A percentile compares a stretch with the other conserved stretches of the same genome.
Conservation (phyloP, 306 rosid species). For the Begonia fuchsioides region DNA sequence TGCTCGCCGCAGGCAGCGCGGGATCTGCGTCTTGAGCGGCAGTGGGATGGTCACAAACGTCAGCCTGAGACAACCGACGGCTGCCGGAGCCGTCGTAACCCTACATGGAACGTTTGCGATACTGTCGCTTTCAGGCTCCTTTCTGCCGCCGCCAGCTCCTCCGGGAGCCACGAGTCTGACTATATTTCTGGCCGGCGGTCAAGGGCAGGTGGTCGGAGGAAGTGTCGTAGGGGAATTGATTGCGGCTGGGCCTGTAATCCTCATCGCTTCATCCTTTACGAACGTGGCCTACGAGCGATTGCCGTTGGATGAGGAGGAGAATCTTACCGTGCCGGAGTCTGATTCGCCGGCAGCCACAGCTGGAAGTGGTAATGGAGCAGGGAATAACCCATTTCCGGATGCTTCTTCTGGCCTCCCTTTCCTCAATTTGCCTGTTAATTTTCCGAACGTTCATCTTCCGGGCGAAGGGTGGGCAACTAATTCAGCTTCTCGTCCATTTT, state of each 20-base stretch:
- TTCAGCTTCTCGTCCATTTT: not conserved
- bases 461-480: not conserved
- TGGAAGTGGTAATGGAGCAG: not conserved
- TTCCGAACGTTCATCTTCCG: constrained; percentile 12
- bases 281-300: constrained; percentile 13
- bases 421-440: constrained; percentile 9
- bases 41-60: constrained; percentile 9
- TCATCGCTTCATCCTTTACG: constrained; percentile 12
- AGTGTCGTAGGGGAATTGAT: constrained; percentile 9
- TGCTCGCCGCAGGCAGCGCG: constrained; percentile 11
- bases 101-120: constrained; percentile 17
- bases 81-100: constrained; percentile 6
- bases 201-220: constrained; percentile 14
- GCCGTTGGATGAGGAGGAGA: constrained; percentile 12
- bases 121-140: constrained; percentile 10
- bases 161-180: constrained; percentile 10
- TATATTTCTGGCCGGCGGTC: constrained; percentile 11
- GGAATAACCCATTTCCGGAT: constrained; percentile 6
- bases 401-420: constrained; percentile 8
- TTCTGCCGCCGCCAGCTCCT: constrained; percentile 12
- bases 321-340: not conserved
- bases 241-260: constrained; percentile 9
- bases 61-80: constrained; percentile 7
- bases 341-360: not conserved
- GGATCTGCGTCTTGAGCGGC: constrained; percentile 13